Evolutionary conservation across 805 yeast species (phyloP), one percentile per base, ranked within the genome.

Genomic region (Pichia cephalocereana): DNA sequence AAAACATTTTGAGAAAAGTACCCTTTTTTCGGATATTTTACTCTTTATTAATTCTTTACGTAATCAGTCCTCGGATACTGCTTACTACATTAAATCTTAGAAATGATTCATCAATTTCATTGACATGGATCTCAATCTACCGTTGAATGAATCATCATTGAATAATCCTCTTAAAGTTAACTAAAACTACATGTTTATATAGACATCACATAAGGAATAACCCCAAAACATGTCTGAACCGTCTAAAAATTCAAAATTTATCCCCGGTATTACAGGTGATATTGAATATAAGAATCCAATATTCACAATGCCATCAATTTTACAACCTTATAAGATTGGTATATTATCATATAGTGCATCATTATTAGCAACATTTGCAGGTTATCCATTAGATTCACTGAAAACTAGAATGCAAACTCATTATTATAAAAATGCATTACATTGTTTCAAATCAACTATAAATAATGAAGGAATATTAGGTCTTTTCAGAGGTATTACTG

Each of bases 361-460:
- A 0, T 63, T 83, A 40, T 63, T 75, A 12, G 74, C 89, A 18
- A 82, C 89, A 1, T 69, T 78, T 4, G 73, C 80, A n/a, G 95
- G 93, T 18, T 87, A 81, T 58, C 96, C 96, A 0, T 64, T 87
- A 44, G 96, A 87, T 61, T 83, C 93, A n/a, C 71, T 88, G 50
- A 87, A 87, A 63, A 88, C 95, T 0, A 70, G 96, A 51, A 81
- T 85, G 80, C 96, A 87, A 62, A 83, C 95, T 0, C 83, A 85
- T 58, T 71, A 75, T 46, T 86, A 78, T 65, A 67, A 68, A 15
- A 72, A 77, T 45, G 73, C 82, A 28, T 61, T 70, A 45, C 79
- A 77, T 47, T 86, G 95, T 59, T 67, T 83, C 18, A 57, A 59
- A 36, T 66, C 72, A 41, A 82, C 95, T 0, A 67, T 77, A 30